phyloP scores from a whole-genome alignment of 345 rosid species.

The Arabidopsis arenosa region DNA sequence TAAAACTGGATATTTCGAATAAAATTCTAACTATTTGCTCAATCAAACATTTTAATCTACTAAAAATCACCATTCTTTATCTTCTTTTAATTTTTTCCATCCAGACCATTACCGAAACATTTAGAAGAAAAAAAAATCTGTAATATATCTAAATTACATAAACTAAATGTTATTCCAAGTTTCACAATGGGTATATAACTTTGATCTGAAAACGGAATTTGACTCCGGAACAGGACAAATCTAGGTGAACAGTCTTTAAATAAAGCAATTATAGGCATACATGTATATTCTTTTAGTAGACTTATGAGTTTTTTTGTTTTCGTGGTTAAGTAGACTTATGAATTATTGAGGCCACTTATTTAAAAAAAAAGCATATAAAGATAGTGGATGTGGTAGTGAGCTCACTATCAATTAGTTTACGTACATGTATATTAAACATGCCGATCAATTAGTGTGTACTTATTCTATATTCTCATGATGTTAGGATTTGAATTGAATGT shows the following conservation, averaged over 20 bases:
- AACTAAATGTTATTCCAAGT: slow-evolving; percentile 16
- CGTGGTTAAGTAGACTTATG: slow-evolving; percentile 10
- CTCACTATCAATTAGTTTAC: slow-evolving; percentile 38
- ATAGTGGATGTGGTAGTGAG: slow-evolving; percentile 45
- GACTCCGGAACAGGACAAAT: slow-evolving; percentile 24
- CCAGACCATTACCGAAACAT: background rate
- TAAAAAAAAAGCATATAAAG: slow-evolving; percentile 20
- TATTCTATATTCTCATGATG: slow-evolving; percentile 40
- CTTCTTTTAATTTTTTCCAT: background rate
- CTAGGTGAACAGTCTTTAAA: background rate
- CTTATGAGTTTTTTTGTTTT: background rate
- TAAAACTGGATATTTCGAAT: background rate
- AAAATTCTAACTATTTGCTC: background rate
- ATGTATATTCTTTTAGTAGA: slow-evolving; percentile 31
- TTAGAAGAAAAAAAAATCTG: background rate
- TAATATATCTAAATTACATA: background rate
- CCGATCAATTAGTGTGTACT: slow-evolving; percentile 4
- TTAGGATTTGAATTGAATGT: slow-evolving; percentile 33
- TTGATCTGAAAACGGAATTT: slow-evolving; percentile 1
- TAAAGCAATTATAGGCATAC: slow-evolving; percentile 12
- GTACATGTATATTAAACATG: slow-evolving; percentile 7
- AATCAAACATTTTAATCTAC: background rate
- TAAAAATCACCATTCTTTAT: background rate
- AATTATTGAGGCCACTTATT: slow-evolving; percentile 32
- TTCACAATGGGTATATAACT: background rate